Evolutionary conservation across 139 green algal genomes (phyloP).

Genomic region (Chlorella sp.): DNA sequence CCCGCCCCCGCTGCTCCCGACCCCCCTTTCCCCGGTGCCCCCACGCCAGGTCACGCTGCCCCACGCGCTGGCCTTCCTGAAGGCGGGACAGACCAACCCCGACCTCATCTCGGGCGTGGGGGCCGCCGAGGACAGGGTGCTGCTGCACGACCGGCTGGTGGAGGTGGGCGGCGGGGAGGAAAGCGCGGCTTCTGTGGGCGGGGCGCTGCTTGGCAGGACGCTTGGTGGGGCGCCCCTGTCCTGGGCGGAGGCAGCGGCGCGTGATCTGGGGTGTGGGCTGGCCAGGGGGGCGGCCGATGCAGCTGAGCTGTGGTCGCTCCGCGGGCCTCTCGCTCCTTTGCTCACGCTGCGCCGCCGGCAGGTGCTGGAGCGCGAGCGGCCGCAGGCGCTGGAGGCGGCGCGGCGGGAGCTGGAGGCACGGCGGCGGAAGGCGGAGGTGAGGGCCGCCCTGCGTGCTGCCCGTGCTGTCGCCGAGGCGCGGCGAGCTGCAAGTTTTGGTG

Average conservation of each 20-base stretch:
- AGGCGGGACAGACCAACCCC: constrained; percentile 21
- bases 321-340: too few relatives aligned
- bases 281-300: too few relatives aligned
- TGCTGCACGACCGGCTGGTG: constrained; percentile 70
- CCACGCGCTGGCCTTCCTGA: constrained; percentile 74
- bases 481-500: background rate
- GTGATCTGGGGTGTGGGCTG: too few relatives aligned
- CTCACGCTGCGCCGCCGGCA: too few relatives aligned
- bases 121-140: constrained; percentile 36
- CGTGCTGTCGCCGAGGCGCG: background rate
- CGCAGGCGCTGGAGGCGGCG: constrained; percentile 19
- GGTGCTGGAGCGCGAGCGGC: constrained; percentile 13
- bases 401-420: background rate
- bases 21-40: background rate
- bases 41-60: constrained; percentile 48
- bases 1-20: background rate
- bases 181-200: too few relatives aligned
- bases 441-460: background rate
- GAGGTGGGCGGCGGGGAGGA: too few relatives aligned
- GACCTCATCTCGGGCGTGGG: constrained; percentile 80
- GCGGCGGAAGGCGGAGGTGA: constrained; percentile 15
- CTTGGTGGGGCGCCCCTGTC: too few relatives aligned
- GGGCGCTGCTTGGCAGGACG: too few relatives aligned
- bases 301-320: too few relatives aligned
- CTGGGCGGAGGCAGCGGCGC: too few relatives aligned